Evolutionary conservation across 1,139 yeast genomes (phyloP), one percentile per base, ranked within the genome.

Genomic region (Magnusiomyces tetraspermus): DNA sequence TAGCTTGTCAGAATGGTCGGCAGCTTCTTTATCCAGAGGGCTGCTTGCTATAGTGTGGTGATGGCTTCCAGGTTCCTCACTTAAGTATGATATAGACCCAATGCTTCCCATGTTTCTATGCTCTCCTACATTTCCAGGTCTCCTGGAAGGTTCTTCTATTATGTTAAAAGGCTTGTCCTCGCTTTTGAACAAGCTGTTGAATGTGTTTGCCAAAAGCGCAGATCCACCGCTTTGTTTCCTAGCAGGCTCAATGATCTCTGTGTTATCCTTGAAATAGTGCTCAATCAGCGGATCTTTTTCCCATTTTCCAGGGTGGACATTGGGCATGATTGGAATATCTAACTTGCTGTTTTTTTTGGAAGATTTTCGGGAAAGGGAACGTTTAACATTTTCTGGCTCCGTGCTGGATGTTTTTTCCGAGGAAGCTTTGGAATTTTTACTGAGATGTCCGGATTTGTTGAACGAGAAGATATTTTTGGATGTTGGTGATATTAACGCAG

Each of bases 231-330:
- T n/a, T n/a, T n/a, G n/a, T n/a, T n/a, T n/a, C n/a, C n/a, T n/a
- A n/a, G n/a, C n/a, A n/a, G 38, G n/a, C 17, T 15, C 38, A 15
- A 4, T 33, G 17, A 13, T 19, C 11, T 38, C 42, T 6, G 17
- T 15, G 5, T 38, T 24, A 8, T 38, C 24, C 10, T 46, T 17
- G 22, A 46, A 46, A 17, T 46, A 46, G 13, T 46, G 22, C 31
- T 46, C 49, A 17, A 46, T 22, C 40, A 46, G 21, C 13, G 49
- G 49, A 23, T 46, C 49, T 6, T 46, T 23, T 46, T 46, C 49
- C 49, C 49, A 46, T 3, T 45, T 45, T 26, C 26, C 21, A 2
- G 48, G 28, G 15, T 22, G 49, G n/a, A 30, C 36, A n/a, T 36
- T 36, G 19, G 42, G 49, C 10, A 38, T n/a, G 5, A 24, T 38